Evolutionary conservation across 78 protist genomes (phyloP).

Genomic region (Bodo saltans): DNA sequence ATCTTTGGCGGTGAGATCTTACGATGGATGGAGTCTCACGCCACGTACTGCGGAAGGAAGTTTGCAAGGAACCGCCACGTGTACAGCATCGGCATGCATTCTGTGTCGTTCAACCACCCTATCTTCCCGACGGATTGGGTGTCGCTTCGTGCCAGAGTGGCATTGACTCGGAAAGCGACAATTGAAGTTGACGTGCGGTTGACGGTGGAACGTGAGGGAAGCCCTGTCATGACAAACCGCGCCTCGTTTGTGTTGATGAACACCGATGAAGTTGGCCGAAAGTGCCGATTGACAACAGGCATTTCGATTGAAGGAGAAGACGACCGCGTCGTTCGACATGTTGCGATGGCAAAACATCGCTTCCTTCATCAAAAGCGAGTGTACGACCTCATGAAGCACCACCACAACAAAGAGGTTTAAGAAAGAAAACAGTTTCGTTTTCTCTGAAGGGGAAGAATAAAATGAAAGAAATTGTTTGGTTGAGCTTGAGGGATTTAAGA

Average conservation of each 20-base stretch:
- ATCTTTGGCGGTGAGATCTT: constrained; percentile 29
- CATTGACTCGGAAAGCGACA: not conserved
- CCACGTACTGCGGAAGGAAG: not conserved
- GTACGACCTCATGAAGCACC: too few relatives aligned
- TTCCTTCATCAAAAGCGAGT: too few relatives aligned
- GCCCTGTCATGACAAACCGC: not conserved
- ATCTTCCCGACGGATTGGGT: not conserved
- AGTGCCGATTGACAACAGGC: too few relatives aligned
- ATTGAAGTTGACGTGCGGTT: not conserved
- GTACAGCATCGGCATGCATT: not conserved
- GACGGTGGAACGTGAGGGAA: not conserved
- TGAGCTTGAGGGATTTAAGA: too few relatives aligned
- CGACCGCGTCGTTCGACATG: too few relatives aligned
- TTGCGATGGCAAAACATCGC: too few relatives aligned
- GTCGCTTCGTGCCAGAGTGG: not conserved
- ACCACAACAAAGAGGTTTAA: too few relatives aligned
- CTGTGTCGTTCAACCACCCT: not conserved
- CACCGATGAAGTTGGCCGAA: not conserved
- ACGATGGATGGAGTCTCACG: constrained; percentile 23
- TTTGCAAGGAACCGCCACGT: constrained; percentile 9
- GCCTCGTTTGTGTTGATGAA: not conserved
- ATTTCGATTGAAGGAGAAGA: too few relatives aligned
- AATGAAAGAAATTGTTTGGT: too few relatives aligned
- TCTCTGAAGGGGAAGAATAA: too few relatives aligned
- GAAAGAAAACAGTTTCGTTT: too few relatives aligned